Evolutionary conservation across 2,329 filamentous ascomycete genomes (phyloP).

Genomic region (Sarocladium kiliense): DNA sequence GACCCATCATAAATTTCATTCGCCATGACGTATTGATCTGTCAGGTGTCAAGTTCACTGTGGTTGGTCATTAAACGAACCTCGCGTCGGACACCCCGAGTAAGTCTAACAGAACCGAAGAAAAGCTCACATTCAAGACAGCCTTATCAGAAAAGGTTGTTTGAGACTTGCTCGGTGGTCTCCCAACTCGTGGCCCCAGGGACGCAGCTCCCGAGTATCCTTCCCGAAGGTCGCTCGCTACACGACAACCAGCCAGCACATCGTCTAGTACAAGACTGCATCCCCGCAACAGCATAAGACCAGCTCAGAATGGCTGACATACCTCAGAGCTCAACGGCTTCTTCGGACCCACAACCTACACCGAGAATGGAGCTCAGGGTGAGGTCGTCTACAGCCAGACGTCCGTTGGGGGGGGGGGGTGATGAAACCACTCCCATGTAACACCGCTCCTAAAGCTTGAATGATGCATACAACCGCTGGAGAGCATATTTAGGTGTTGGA

Average conservation of each 20-base stretch:
- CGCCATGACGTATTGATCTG: neutral
- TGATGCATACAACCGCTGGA: neutral
- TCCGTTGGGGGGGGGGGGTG: neutral
- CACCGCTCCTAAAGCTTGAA: neutral
- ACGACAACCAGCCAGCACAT: neutral
- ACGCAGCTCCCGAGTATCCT: too few species aligned
- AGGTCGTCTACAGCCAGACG: neutral
- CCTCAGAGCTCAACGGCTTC: too few species aligned
- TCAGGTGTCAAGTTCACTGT: neutral
- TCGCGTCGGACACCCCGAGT: neutral
- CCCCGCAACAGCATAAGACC: neutral
- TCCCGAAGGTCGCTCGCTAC: too few species aligned
- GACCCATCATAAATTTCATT: too few species aligned
- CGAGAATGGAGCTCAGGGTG: neutral
- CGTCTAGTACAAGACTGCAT: too few species aligned
- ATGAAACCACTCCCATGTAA: slow-evolving; percentile 2
- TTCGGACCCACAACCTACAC: neutral
- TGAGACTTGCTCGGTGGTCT: too few species aligned
- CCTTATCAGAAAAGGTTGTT: too few species aligned
- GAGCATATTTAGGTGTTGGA: neutral
- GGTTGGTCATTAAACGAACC: neutral
- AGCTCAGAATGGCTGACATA: too few species aligned
- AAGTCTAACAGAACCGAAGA: too few species aligned
- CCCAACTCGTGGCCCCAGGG: too few species aligned
- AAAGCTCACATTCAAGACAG: too few species aligned